phyloP scores from a whole-genome alignment of 2,329 filamentous ascomycete species.

The Beauveria australis region DNA sequence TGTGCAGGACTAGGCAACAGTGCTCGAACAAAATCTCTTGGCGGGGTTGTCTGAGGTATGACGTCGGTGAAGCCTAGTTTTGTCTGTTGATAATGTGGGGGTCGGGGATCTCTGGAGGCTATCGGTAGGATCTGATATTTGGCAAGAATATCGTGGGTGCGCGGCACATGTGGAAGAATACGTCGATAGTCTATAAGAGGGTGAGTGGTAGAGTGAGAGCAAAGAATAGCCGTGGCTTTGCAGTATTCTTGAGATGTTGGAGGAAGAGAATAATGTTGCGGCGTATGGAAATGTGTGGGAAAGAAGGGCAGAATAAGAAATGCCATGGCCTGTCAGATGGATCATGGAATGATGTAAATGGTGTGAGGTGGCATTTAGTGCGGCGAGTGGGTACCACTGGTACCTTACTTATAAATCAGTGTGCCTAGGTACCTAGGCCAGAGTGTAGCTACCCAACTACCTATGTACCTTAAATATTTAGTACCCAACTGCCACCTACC shows the following conservation, averaged over 20 bases:
- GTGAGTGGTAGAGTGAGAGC: background rate
- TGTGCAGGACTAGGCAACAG: background rate
- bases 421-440: too few species aligned
- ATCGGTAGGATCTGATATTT: background rate
- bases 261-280: too few species aligned
- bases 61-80: background rate
- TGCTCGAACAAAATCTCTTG: background rate
- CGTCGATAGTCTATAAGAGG: background rate
- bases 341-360: too few species aligned
- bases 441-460: too few species aligned
- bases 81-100: background rate
- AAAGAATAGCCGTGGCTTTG: background rate
- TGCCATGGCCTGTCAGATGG: too few species aligned
- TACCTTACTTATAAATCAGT: too few species aligned
- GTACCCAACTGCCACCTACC: too few species aligned
- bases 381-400: too few species aligned
- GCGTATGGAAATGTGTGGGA: too few species aligned
- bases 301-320: too few species aligned
- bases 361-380: too few species aligned
- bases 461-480: too few species aligned
- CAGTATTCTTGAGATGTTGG: background rate
- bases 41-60: background rate
- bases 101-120: background rate
- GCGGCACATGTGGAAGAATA: constrained; percentile 5
- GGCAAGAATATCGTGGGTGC: constrained; percentile 8